Percentiles rank a stretch among this genome's conserved stretches.
Conservation (phyloP, 2,329 filamentous ascomycete genomes). For the Ambrosiella cleistominuta region DNA sequence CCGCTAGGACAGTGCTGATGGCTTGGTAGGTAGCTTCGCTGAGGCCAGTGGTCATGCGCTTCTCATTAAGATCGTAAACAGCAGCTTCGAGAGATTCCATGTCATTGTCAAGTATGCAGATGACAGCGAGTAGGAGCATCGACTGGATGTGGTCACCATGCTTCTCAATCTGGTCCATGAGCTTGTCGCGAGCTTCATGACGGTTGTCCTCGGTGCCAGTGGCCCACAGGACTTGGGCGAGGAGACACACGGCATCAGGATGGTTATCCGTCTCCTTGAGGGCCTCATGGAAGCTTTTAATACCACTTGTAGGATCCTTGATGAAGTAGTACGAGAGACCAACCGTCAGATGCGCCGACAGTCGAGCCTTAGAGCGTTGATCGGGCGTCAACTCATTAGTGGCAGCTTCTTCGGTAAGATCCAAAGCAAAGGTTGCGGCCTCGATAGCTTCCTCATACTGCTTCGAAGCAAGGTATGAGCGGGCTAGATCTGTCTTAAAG, state of each 20-base stretch:
- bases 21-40: slow-evolving; percentile 45
- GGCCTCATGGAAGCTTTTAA: slow-evolving; percentile 64
- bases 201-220: slow-evolving; percentile 59
- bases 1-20: slow-evolving; percentile 59
- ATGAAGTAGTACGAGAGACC: slow-evolving; percentile 68
- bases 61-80: slow-evolving; percentile 52
- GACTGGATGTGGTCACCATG: slow-evolving; percentile 61
- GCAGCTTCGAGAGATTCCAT: slow-evolving; percentile 66
- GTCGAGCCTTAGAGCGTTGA: slow-evolving; percentile 49
- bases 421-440: slow-evolving; percentile 63
- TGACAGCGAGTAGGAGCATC: slow-evolving; percentile 63
- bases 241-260: slow-evolving; percentile 69
- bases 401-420: slow-evolving; percentile 56
- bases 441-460: slow-evolving; percentile 54
- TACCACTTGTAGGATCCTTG: slow-evolving; percentile 46
- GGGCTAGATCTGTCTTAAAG: slow-evolving; percentile 70
- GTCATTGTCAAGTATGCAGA: slow-evolving; percentile 68
- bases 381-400: slow-evolving; percentile 47
- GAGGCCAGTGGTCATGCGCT: slow-evolving; percentile 51
- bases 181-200: slow-evolving; percentile 55
- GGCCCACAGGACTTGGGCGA: slow-evolving; percentile 88
- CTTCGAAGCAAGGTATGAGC: slow-evolving; percentile 57
- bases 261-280: slow-evolving; percentile 58
- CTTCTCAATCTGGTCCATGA: slow-evolving; percentile 64
- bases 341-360: slow-evolving; percentile 73